Conservation (phyloP, 371 early-diverging fungal species). For the Rhizopus microsporus region DNA sequence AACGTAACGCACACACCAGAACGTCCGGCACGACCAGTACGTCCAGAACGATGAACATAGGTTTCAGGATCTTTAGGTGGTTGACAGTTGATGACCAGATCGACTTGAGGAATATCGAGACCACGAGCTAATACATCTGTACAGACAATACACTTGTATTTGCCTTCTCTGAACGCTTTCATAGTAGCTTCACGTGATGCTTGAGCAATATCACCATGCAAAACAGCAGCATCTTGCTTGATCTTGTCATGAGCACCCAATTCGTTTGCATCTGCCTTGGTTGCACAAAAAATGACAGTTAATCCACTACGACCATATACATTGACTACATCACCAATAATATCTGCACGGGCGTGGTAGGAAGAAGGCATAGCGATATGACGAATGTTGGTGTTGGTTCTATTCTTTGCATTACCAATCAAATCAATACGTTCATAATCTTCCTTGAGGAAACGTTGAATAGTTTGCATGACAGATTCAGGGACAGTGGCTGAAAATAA, state of each 20-base stretch:
- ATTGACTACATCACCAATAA: conserved; percentile 84
- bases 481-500: conserved; percentile 89
- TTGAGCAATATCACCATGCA: conserved; percentile 96
- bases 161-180: conserved; percentile 87
- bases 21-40: conserved; percentile 96
- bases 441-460: conserved; percentile 80
- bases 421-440: conserved; percentile 84
- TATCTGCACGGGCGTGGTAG: conserved; percentile 75
- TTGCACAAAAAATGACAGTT: conserved; percentile 92
- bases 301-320: conserved; percentile 80
- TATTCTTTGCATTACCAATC: conserved; percentile 73
- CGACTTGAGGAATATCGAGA: conserved; percentile 97
- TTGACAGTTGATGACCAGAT: conserved; percentile 96
- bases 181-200: conserved; percentile 84
- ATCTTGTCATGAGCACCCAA: conserved; percentile 80
- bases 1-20: conserved; percentile 91
- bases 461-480: conserved; percentile 81
- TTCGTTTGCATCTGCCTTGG: conserved; percentile 90
- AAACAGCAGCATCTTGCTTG: conserved; percentile 79
- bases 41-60: conserved; percentile 97
- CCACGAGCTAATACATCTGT: conserved; percentile 98
- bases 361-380: conserved; percentile 83
- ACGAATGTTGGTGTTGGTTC: conserved; percentile 76
- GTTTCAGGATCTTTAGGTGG: conserved; percentile 93
- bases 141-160: conserved; percentile 83